Base-by-base conservation (phyloP, 495 filamentous ascomycete genomes). In the Aspergillus bertholletiae region DNA sequence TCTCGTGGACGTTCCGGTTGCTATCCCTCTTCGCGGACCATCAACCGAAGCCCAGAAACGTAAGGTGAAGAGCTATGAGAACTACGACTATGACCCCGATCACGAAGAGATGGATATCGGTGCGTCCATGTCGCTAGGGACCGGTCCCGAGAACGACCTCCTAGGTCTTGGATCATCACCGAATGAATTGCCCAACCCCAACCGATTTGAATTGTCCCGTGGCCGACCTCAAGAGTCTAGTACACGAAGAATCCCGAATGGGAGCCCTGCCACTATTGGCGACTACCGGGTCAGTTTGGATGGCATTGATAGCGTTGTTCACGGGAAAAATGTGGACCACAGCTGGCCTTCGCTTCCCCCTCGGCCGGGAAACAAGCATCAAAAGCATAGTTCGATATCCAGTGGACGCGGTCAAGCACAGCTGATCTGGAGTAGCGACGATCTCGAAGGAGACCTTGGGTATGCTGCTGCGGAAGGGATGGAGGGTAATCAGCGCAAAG, bases 391-490 rank as follows among this genome's bases (percentile, higher is more conserved):
- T 39, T 78, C 79, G 11, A 46, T 76, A 24, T 76, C 78, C 8
- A 65, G 55, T 46, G 56, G 28, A 3, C 67, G 59, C 12, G 71
- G 67, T 49, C 61, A 63, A 20, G 61, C 61, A 7, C 59, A 66
- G 43, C 63, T 71, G 59, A 63, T 76, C 24, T 77, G 78, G 47
- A 85, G 86, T 49, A 84, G 82, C 34, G 89, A 92, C 51, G 90
- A 96, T 65, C 74, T 86, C 0, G 94, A 96, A 59, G 93, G 92
- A 0, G 94, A 98, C 70, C 73, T 98, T 22, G 94, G 94, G 6
- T 97, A 96, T 70, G 90, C 92, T 8, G 95, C 89, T 11, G 92
- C 92, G 1, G 88, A 89, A 67, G 95, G 86, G n/a, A 89, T 92
- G 87, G 91, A 96, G 67, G 88, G 89, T 2, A 87, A 88, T 51